Base-by-base conservation (phyloP, 2,329 filamentous ascomycete species). In the Apiospora malaysiana region DNA sequence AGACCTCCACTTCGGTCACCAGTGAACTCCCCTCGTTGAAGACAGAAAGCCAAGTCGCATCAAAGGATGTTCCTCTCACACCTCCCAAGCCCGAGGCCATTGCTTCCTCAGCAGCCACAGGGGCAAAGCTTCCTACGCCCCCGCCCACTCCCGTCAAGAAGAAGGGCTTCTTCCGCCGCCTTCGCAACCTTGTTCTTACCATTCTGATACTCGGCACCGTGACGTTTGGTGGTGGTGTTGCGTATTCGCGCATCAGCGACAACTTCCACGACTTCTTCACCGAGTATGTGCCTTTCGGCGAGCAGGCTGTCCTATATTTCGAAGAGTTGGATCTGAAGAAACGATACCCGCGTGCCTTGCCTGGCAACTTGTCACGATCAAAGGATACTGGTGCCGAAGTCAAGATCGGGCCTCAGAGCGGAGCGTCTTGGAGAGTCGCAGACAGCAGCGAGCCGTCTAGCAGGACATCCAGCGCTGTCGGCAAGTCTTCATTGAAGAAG, bases 191-290 rank as follows among this genome's bases (percentile, higher is more conserved):
- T 79, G 83, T 98, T 71, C 83, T 95, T 75, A 93, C 93, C 70
- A 83, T 98, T 67, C 84, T 95, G 73, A 83, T 97, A 63, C 88
- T 98, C 40, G 91, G 93, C 37, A 90, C 90, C 7, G 82, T 97
- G 63, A 91, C 92, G 49, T 99, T 97, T 78, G 93, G 89, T 70
- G 94, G 94, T 74, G 94, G 95, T 75, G 91, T 98, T 70, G 97
- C 93, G 87, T 96, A 97, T 82, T 95, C 96, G 70, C 90, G 97
- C 74, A 88, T 96, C 82, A 97, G 92, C 79, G 96, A 99, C 86
- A 97, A 94, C 84, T 99, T 98, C 88, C 95, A 99, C 84, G 96
- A 99, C 83, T 96, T 98, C 86, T 99, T 99, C 84, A 98, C 95
- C 77, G 95, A 98, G 84, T 99, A 95, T 82, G 84, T 99, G 23